Base-by-base conservation (phyloP, 306 rosid species). In the Cicer pinnatifidum region DNA sequence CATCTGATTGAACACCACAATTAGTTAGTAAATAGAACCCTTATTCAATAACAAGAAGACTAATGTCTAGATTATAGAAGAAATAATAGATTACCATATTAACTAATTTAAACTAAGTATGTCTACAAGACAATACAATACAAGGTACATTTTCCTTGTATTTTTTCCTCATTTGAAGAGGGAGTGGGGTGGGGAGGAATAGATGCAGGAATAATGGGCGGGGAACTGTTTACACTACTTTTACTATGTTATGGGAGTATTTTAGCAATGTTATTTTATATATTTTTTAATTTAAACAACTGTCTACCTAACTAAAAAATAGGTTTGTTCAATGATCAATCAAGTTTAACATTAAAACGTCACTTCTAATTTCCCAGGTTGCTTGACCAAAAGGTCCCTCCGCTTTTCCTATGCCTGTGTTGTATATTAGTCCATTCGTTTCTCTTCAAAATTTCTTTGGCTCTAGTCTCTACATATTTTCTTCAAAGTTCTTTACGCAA, bases 1-100 rank as follows among this genome's bases (percentile, higher is more conserved):
- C 12, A 48, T 39, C 71, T 71, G 37, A 70, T 56, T 69, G 72
- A 70, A 68, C 54, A 71, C 46, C 56, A 48, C n/a, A 38, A 56
- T 43, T 20, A 46, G 38, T 57, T 61, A 51, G 66, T 23, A 50
- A 41, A 62, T 37, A 57, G 8, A 56, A 41, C 33, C 4, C 13
- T 12, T 45, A 66, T 45, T 11, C 46, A 69, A 69, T 16, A 35
- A 67, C 58, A 37, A 57, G 23, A 54, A 71, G 33, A 40, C 48
- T 50, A 69, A 63, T 6, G 56, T 28, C 53, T 52, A 37, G 40
- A 57, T 57, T 28, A 23, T 6, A 57, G 16, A 71, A 37, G 63
- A 57, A 74, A 46, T 51, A 63, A 56, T 17, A 61, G 45, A 65
- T 56, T 71, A 41, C 6, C 35, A 56, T 12, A 71, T 53, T 11